Evolutionary conservation across 1,284 basidiomycete species (phyloP), one percentile per base, ranked within the genome.

Genomic region (Psilocybe mexicana): DNA sequence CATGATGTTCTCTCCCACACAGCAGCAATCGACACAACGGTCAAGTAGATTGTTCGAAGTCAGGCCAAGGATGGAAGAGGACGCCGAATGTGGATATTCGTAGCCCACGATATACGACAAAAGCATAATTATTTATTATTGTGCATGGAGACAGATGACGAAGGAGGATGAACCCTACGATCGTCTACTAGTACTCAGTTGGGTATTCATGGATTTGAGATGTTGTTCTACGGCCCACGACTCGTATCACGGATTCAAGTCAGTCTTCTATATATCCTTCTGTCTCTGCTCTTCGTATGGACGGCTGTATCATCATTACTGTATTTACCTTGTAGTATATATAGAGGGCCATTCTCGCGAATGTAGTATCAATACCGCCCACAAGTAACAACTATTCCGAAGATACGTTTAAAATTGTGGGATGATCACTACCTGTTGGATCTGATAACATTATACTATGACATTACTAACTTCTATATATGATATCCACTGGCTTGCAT

Each of bases 291-390:
- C 38, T 40, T n/a, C 47, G 45, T 49, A 48, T 28, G 61, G 54
- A 58, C 59, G 49, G 52, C 52, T 63, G 61, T 57, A 63, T 43
- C 56, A 59, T 57, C 50, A 61, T 63, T 61, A 53, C 57, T 43
- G 47, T 60, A 54, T 44, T 55, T 54, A 40, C 53, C 42, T 26
- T 59, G 53, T 59, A 55, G 47, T 55, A 54, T 40, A 45, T 43
- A 53, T 53, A 43, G 33, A 54, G 52, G 58, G 44, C 45, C 18
- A 48, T 33, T 35, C 43, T 43, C 25, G 51, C 51, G 44, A 52
- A 52, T 63, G 59, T 59, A 61, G 59, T 59, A 61, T 54, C 54
- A 40, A 63, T 63, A 58, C 49, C 35, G 26, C 48, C 49, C 49
- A 57, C 43, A 18, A 18, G 18, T 18, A 18, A 23, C 55, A 52